phyloP scores from a whole-genome alignment of 1,284 basidiomycete species.

The Erythrobasidium hasegawianum region DNA sequence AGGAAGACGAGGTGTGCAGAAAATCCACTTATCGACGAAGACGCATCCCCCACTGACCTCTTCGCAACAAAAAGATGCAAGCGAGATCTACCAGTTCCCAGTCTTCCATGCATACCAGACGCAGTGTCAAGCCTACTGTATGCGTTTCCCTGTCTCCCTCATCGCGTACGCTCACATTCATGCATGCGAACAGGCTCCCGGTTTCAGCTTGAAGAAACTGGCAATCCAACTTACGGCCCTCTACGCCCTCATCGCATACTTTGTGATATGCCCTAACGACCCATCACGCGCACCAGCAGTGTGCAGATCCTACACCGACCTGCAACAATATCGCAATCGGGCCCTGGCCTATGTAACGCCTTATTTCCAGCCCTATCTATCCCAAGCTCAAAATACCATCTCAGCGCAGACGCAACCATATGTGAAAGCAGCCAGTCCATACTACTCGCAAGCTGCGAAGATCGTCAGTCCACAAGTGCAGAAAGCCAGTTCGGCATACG shows the following conservation, averaged over 20 bases:
- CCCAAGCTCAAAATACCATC: not conserved
- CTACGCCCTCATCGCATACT: conserved; percentile 28
- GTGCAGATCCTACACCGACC: conserved; percentile 22
- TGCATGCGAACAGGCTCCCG: conserved; percentile 5
- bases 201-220: conserved; percentile 22
- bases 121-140: conserved; percentile 2
- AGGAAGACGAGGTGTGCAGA: conserved; percentile 26
- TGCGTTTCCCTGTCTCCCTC: not conserved
- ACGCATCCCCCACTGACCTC: not conserved
- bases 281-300: conserved; percentile 32
- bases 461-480: conserved; percentile 6
- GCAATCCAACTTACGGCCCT: conserved; percentile 21
- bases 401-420: conserved; percentile 13
- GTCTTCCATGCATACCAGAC: not conserved
- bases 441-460: conserved; percentile 33
- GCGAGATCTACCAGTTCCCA: too few relatives aligned
- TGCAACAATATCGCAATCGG: conserved; percentile 26
- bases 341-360: conserved; percentile 16
- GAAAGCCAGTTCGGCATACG: conserved; percentile 15
- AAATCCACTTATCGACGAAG: too few relatives aligned
- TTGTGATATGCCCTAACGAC: conserved; percentile 33
- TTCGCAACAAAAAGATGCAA: not conserved
- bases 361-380: conserved; percentile 21
- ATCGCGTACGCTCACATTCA: not conserved
- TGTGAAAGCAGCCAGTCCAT: conserved; percentile 26